phyloP scores from a whole-genome alignment of 2,329 filamentous ascomycete genomes.

The Alternaria alternata region DNA sequence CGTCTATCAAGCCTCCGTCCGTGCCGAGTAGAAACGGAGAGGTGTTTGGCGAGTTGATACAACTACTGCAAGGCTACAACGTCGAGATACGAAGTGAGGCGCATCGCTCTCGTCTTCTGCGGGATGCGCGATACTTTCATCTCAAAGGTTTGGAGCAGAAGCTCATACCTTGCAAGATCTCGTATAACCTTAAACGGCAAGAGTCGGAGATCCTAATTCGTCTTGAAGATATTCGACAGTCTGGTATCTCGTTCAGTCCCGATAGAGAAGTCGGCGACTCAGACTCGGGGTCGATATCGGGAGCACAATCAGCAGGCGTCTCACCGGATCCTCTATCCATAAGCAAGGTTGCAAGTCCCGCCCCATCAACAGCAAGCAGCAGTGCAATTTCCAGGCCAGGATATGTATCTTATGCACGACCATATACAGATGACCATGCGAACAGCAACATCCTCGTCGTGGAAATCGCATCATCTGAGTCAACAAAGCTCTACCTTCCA shows the following conservation, averaged over 20 bases:
- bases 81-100: slow-evolving; percentile 76
- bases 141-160: slow-evolving; percentile 90
- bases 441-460: slow-evolving; percentile 73
- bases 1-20: slow-evolving; percentile 81
- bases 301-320: slow-evolving; percentile 23
- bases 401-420: slow-evolving; percentile 82
- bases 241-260: slow-evolving; percentile 73
- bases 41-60: slow-evolving; percentile 82
- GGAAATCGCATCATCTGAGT: slow-evolving; percentile 66
- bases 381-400: slow-evolving; percentile 45
- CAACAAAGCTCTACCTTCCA: slow-evolving; percentile 49
- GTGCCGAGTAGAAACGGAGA: slow-evolving; percentile 85
- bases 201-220: slow-evolving; percentile 80
- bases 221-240: slow-evolving; percentile 87
- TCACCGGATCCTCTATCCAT: slow-evolving; percentile 42
- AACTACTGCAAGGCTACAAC: slow-evolving; percentile 83
- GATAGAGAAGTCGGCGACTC: slow-evolving; percentile 52
- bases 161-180: slow-evolving; percentile 78
- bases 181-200: slow-evolving; percentile 74
- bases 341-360: slow-evolving; percentile 32
- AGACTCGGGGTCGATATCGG: slow-evolving; percentile 28
- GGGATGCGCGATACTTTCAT: slow-evolving; percentile 92
- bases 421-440: slow-evolving; percentile 79
- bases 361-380: slow-evolving; percentile 21
- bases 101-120: slow-evolving; percentile 78